Conservation (phyloP, 2,329 filamentous ascomycete species). For the Nothomitra cinnamomea region DNA sequence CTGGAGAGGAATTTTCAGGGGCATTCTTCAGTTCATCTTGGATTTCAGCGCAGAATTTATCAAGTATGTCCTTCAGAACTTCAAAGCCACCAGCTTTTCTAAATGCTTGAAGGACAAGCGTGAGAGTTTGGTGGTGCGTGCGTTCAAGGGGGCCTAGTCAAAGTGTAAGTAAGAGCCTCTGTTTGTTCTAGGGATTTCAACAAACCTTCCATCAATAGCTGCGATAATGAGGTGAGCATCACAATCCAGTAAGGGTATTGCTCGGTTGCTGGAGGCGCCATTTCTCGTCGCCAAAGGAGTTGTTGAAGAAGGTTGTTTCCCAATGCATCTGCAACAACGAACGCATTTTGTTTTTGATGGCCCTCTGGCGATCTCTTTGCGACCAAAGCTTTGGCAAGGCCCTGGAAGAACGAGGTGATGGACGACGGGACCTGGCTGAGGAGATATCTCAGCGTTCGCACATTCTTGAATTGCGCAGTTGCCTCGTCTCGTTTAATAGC, state of each 20-base stretch:
- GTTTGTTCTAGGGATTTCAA: constrained; percentile 9
- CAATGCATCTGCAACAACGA: constrained; percentile 47
- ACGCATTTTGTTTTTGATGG: constrained; percentile 42
- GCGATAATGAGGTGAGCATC: constrained; percentile 59
- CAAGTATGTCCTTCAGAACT: constrained; percentile 54
- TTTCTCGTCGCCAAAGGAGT: constrained; percentile 33
- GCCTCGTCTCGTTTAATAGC: constrained; percentile 8
- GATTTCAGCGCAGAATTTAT: constrained; percentile 46
- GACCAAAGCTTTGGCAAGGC: constrained; percentile 65
- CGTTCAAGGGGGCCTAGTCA: constrained; percentile 27
- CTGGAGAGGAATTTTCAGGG: constrained; percentile 16
- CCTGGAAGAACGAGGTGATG: constrained; percentile 74
- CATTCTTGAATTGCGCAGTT: constrained; percentile 49
- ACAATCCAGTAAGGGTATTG: constrained; percentile 66
- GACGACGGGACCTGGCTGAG: constrained; percentile 63
- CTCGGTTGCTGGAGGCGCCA: constrained; percentile 28
- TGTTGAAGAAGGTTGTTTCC: constrained; percentile 54
- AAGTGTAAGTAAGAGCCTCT: constrained; percentile 4
- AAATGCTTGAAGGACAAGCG: constrained; percentile 72
- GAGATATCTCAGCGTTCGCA: constrained; percentile 56
- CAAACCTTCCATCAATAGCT: constrained; percentile 58
- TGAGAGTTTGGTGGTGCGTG: constrained; percentile 32
- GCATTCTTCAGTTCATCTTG: constrained; percentile 27
- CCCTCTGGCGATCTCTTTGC: constrained; percentile 55
- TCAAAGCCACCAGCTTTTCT: constrained; percentile 64